phyloP scores from a whole-genome alignment of 352 stramenopile genomes.

The Globisporangium irregulare region DNA sequence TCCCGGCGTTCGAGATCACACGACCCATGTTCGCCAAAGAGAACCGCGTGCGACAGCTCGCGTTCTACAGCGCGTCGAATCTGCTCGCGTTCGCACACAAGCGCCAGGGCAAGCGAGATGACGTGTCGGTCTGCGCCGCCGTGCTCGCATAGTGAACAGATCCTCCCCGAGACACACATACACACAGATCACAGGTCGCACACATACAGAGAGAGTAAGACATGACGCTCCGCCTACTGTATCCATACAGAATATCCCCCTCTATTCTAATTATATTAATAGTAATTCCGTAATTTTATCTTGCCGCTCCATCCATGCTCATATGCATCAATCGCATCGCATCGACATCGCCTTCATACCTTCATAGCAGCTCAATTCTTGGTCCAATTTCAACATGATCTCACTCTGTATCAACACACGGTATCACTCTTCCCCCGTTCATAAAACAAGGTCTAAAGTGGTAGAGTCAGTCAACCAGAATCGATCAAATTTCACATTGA shows the following conservation, averaged over 20 bases:
- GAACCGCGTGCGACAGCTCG: slow-evolving; percentile 79
- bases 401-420: not conserved
- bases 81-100: slow-evolving; percentile 87
- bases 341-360: not conserved
- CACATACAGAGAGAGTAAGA: not conserved
- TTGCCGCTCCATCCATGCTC: not conserved
- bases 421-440: not conserved
- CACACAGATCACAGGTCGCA: not conserved
- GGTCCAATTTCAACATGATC: not conserved
- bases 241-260: slow-evolving; percentile 4
- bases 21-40: slow-evolving; percentile 74
- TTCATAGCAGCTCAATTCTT: not conserved
- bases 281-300: slow-evolving; percentile 10
- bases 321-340: not conserved
- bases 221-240: not conserved
- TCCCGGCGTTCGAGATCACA: slow-evolving; percentile 63
- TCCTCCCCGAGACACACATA: not conserved
- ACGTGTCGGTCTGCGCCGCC: slow-evolving; percentile 82
- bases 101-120: slow-evolving; percentile 84
- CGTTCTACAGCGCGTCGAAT: slow-evolving; percentile 88
- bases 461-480: not conserved
- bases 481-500: not conserved
- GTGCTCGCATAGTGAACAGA: slow-evolving; percentile 55
- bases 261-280: slow-evolving; percentile 21
- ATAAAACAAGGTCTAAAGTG: not conserved